Evolutionary conservation across 306 rosid species (phyloP).

Genomic region (Arachis stenosperma): DNA sequence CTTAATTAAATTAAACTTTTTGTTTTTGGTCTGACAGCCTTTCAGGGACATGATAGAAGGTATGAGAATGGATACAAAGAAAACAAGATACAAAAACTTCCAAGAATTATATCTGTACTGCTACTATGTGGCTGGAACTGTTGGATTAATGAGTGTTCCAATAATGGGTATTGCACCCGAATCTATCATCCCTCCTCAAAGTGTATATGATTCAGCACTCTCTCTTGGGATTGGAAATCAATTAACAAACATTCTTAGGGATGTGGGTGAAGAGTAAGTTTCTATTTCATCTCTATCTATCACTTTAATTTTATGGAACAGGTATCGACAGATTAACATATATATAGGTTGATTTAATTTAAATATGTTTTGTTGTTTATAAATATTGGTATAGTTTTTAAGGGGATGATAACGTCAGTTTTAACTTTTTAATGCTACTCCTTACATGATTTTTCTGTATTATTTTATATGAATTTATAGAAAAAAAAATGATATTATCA

Average conservation of each 20-base stretch:
- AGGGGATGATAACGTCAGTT: too few relatives aligned
- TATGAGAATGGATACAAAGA: slow-evolving; percentile 86
- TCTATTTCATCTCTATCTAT: neutral
- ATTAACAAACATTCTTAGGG: slow-evolving; percentile 88
- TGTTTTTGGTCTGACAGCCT: slow-evolving; percentile 47
- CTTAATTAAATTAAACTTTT: neutral
- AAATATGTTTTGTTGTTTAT: too few relatives aligned
- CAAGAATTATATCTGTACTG: slow-evolving; percentile 87
- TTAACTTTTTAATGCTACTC: too few relatives aligned
- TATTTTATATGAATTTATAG: too few relatives aligned
- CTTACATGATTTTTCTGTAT: too few relatives aligned
- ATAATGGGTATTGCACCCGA: slow-evolving; percentile 85
- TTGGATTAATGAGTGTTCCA: slow-evolving; percentile 91
- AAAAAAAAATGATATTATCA: too few relatives aligned
- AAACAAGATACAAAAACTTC: slow-evolving; percentile 60
- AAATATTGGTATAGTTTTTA: too few relatives aligned
- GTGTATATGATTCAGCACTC: slow-evolving; percentile 67
- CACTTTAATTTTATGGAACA: too few relatives aligned
- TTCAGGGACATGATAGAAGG: slow-evolving; percentile 90
- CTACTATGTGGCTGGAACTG: slow-evolving; percentile 91
- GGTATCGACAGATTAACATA: too few relatives aligned
- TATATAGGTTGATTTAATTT: too few relatives aligned
- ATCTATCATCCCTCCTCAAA: slow-evolving; percentile 54
- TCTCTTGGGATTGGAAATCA: slow-evolving; percentile 87
- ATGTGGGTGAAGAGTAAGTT: slow-evolving; percentile 93